These are phyloP conservation scores for Phyllostachys edulis DNA, from an alignment of 176 grass and related monocot genomes.

Conservation along the genomic window DNA sequence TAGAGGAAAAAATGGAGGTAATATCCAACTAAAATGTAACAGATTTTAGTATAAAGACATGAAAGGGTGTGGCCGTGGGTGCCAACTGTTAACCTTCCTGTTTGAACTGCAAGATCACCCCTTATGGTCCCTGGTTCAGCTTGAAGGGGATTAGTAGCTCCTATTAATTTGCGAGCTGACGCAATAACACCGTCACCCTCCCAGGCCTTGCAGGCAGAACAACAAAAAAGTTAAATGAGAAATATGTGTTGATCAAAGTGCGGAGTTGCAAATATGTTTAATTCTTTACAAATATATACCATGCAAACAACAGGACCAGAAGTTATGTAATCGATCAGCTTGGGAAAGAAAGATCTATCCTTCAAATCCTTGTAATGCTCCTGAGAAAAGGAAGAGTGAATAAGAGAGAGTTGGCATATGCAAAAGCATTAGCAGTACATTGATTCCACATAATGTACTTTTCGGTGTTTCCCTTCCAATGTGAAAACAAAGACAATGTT, in stretches of 20 bases:
- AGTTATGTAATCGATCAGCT: conserved; percentile 78
- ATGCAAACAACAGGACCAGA: conserved; percentile 98
- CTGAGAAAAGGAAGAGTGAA: conserved; percentile 40
- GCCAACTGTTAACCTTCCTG: conserved; percentile 66
- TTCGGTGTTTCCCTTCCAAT: background rate
- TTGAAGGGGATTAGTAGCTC: conserved; percentile 93
- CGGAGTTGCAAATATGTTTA: conserved; percentile 4
- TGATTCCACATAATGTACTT: background rate
- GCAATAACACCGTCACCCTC: conserved; percentile 87
- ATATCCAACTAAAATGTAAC: background rate
- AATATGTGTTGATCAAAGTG: background rate
- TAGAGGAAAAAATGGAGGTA: background rate
- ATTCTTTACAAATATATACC: conserved; percentile 48
- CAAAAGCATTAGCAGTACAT: background rate
- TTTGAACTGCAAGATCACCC: conserved; percentile 97
- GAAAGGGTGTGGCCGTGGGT: background rate
- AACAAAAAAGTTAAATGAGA: background rate
- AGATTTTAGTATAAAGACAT: conserved; percentile 19
- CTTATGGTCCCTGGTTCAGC: conserved; percentile 93
- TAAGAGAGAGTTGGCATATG: background rate
- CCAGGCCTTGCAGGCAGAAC: conserved; percentile 66
- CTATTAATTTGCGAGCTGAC: conserved; percentile 91
- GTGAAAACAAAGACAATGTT: background rate
- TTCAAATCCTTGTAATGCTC: conserved; percentile 97
- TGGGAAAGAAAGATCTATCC: conserved; percentile 80